phyloP scores from a whole-genome alignment of 2,329 filamentous ascomycete genomes.

The Ophiostoma novo-ulmi region DNA sequence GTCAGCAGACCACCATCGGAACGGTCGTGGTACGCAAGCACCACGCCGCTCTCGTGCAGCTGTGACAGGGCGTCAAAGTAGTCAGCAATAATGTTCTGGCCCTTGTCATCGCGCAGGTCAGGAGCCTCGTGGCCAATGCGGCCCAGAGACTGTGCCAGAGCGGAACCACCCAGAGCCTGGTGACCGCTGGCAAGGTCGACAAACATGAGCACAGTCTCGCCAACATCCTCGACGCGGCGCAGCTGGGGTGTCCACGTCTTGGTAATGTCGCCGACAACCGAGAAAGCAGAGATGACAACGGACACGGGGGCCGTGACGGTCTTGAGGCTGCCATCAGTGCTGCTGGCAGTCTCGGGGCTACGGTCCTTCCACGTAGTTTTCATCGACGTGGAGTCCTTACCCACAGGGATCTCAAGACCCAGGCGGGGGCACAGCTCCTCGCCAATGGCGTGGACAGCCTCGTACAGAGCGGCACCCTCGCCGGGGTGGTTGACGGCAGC shows the following conservation, averaged over 20 bases:
- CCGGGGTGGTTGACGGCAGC: conserved; percentile 89
- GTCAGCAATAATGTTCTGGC: conserved; percentile 48
- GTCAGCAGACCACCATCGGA: conserved; percentile 92
- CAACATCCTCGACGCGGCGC: conserved; percentile 75
- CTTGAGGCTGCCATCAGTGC: conserved; percentile 45
- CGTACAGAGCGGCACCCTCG: conserved; percentile 86
- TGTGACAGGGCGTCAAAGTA: conserved; percentile 81
- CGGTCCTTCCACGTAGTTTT: conserved; percentile 87
- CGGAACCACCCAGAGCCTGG: conserved; percentile 82
- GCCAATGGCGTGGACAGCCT: conserved; percentile 88
- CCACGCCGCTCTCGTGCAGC: conserved; percentile 55
- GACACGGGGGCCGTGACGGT: conserved; percentile 91
- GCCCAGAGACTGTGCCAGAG: conserved; percentile 81
- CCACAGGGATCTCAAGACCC: conserved; percentile 90
- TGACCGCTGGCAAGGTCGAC: conserved; percentile 81
- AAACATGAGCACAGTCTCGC: conserved; percentile 81
- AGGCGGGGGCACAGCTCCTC: conserved; percentile 86
- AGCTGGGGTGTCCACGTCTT: conserved; percentile 94
- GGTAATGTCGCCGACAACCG: conserved; percentile 71
- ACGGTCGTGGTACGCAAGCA: conserved; percentile 90
- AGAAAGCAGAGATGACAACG: conserved; percentile 85
- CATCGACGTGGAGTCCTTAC: conserved; percentile 98
- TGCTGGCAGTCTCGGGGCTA: conserved; percentile 26
- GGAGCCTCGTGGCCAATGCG: conserved; percentile 80
- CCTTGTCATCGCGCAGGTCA: conserved; percentile 64